Percentiles rank a stretch among this genome's conserved stretches.
Evolutionary conservation across 179 eudicot genomes (phyloP).

Genomic region (Vitellaria paradoxa): DNA sequence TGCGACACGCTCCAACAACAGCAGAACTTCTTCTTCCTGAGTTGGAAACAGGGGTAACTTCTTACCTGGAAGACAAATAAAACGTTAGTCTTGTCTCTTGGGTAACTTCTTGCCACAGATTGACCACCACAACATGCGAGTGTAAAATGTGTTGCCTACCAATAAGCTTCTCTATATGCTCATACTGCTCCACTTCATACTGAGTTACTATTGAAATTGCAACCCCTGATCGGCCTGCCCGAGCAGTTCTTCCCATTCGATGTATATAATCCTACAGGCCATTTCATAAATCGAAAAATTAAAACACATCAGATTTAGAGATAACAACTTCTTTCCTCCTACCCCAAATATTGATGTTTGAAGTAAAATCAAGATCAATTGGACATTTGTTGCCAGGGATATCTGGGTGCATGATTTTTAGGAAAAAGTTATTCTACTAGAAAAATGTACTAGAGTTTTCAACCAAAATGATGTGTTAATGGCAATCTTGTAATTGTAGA

Average conservation of each 20-base stretch:
- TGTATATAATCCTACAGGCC: constrained; percentile 77
- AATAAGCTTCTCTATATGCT: constrained; percentile 77
- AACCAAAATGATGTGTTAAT: no score
- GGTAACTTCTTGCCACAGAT: neutral
- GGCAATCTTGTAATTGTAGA: no score
- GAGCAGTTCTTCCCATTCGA: constrained; percentile 98
- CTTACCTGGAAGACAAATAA: constrained; percentile 43
- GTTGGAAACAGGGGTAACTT: constrained; percentile 61
- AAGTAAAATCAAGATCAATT: neutral
- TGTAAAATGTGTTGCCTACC: constrained; percentile 34
- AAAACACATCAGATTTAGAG: neutral
- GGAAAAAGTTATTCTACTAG: no score
- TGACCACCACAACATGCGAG: neutral
- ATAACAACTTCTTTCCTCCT: neutral
- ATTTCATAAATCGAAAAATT: neutral
- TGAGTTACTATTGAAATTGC: constrained; percentile 82
- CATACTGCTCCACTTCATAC: constrained; percentile 72
- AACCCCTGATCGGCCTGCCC: constrained; percentile 93
- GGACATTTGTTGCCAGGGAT: neutral
- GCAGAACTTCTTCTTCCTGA: constrained; percentile 69
- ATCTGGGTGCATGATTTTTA: neutral
- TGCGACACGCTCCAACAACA: constrained; percentile 62
- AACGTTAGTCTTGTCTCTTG: neutral
- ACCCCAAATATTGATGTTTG: neutral
- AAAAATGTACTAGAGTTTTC: no score